Conservation (phyloP, 148 eudicot species). For the Camellia japonica region DNA sequence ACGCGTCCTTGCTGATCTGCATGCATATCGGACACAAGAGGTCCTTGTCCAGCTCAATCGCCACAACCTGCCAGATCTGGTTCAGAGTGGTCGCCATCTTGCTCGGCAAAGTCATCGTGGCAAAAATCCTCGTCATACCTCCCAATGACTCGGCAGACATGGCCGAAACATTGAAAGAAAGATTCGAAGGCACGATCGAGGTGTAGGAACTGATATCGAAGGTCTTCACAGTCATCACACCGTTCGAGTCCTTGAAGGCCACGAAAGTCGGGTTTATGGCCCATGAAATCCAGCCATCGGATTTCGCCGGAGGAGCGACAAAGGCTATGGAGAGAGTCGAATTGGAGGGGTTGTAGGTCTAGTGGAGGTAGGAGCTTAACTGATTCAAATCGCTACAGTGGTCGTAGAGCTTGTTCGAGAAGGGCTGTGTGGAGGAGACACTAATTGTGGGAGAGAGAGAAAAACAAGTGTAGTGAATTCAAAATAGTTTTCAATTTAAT, state of each 20-base stretch:
- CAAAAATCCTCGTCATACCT: conserved; percentile 38
- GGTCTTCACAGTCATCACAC: conserved; percentile 43
- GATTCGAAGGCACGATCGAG: conserved; percentile 10
- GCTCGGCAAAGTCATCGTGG: conserved; percentile 33
- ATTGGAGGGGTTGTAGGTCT: too few relatives aligned
- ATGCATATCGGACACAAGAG: conserved; percentile 84
- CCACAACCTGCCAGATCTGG: conserved; percentile 74
- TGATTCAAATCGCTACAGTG: too few relatives aligned
- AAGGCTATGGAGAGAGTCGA: conserved; percentile 75
- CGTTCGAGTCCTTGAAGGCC: conserved; percentile 43
- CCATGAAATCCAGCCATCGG: conserved; percentile 77
- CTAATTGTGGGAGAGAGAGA: too few relatives aligned
- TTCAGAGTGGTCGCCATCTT: conserved; percentile 18
- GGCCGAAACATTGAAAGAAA: conserved; percentile 27
- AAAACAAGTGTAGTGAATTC: too few relatives aligned
- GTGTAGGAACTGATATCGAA: conserved; percentile 29
- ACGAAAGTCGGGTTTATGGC: conserved; percentile 72
- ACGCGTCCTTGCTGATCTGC: conserved; percentile 81
- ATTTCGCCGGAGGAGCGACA: conserved; percentile 39
- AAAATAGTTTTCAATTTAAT: too few relatives aligned
- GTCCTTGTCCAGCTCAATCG: conserved; percentile 45
- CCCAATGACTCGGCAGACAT: conserved; percentile 26
- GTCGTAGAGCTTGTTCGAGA: too few relatives aligned
- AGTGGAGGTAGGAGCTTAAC: too few relatives aligned
- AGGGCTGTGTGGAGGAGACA: too few relatives aligned